These are phyloP conservation scores for Metschnikowia colocasiae DNA, from an alignment of 805 yeast species.

Conservation along the genomic window DNA sequence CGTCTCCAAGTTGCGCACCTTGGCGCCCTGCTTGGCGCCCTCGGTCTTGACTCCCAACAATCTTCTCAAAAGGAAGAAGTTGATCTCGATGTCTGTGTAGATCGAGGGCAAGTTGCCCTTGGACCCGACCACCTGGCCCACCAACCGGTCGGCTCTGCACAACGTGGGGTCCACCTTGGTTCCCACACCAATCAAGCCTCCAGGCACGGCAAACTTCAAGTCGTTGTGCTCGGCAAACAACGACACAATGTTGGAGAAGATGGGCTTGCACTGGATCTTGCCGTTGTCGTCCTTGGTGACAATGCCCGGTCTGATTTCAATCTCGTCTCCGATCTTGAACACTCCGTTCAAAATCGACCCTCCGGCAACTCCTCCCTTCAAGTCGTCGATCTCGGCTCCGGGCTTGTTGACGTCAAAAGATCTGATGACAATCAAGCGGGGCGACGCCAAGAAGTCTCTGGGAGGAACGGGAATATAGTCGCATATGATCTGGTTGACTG, in stretches of 20 bases:
- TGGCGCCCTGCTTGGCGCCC: slow-evolving; percentile 89
- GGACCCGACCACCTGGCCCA: slow-evolving; percentile 98
- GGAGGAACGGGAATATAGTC: slow-evolving; percentile 94
- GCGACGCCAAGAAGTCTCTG: slow-evolving; percentile 91
- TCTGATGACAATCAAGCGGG: slow-evolving; percentile 94
- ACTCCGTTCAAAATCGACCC: slow-evolving; percentile 98
- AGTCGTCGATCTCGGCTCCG: slow-evolving; percentile 93
- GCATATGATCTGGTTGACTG: slow-evolving; percentile 94
- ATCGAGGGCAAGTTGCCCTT: slow-evolving; percentile 94
- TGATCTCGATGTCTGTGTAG: slow-evolving; percentile 95
- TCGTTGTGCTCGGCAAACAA: slow-evolving; percentile 97
- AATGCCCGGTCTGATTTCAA: slow-evolving; percentile 98
- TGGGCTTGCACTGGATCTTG: slow-evolving; percentile 92
- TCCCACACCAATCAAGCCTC: slow-evolving; percentile 99
- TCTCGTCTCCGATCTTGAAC: slow-evolving; percentile 94
- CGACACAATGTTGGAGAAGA: slow-evolving; percentile 89
- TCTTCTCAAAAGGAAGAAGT: slow-evolving; percentile 94
- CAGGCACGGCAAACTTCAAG: slow-evolving; percentile 98
- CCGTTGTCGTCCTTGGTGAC: slow-evolving; percentile 89
- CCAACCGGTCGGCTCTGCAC: slow-evolving; percentile 98
- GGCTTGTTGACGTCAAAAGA: slow-evolving; percentile 99
- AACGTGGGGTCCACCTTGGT: slow-evolving; percentile 97
- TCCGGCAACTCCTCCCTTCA: slow-evolving; percentile 99
- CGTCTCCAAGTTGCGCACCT: slow-evolving; percentile 88
- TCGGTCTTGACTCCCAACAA: slow-evolving; percentile 97